These are phyloP conservation scores for Fusarium tjaetaba DNA, from an alignment of 2,329 filamentous ascomycete species.

Conservation along the genomic window DNA sequence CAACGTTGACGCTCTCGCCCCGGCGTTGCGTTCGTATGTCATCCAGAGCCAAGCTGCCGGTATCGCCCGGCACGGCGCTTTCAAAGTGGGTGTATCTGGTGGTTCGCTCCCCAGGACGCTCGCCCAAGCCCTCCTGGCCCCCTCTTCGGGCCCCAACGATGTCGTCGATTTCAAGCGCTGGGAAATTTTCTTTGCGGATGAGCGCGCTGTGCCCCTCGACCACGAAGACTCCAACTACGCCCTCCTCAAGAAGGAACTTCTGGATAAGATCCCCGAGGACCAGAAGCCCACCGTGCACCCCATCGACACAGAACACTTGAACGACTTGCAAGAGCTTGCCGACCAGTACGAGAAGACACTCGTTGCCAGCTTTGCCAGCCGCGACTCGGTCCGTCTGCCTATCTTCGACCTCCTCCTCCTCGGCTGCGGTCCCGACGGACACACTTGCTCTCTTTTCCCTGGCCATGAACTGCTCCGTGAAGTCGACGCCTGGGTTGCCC, in stretches of 20 bases:
- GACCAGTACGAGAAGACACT: constrained; percentile 93
- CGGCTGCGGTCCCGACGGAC: constrained; percentile 93
- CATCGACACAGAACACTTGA: constrained; percentile 72
- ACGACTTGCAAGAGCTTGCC: constrained; percentile 90
- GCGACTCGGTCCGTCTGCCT: constrained; percentile 93
- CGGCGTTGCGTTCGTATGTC: constrained; percentile 82
- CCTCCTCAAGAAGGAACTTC: constrained; percentile 84
- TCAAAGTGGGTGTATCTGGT: constrained; percentile 93
- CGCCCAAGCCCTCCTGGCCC: constrained; percentile 80
- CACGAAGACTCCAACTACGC: constrained; percentile 95
- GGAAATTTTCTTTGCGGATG: constrained; percentile 99
- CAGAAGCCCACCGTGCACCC: constrained; percentile 77
- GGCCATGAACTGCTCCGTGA: constrained; percentile 88
- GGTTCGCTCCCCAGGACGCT: constrained; percentile 92
- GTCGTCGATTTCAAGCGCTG: constrained; percentile 83
- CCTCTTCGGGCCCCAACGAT: constrained; percentile 63
- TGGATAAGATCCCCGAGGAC: constrained; percentile 83
- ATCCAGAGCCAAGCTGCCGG: constrained; percentile 84
- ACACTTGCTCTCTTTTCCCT: constrained; percentile 97
- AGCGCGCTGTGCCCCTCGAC: constrained; percentile 91
- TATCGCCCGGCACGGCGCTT: constrained; percentile 80
- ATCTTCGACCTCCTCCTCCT: constrained; percentile 95
- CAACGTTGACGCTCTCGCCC: constrained; percentile 74
- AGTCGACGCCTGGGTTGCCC: constrained; percentile 88
- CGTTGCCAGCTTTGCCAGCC: constrained; percentile 85